Percentiles rank a stretch among this genome's conserved stretches.
Evolutionary conservation across 306 rosid genomes (phyloP).

Genomic region (Medicago lupulina): DNA sequence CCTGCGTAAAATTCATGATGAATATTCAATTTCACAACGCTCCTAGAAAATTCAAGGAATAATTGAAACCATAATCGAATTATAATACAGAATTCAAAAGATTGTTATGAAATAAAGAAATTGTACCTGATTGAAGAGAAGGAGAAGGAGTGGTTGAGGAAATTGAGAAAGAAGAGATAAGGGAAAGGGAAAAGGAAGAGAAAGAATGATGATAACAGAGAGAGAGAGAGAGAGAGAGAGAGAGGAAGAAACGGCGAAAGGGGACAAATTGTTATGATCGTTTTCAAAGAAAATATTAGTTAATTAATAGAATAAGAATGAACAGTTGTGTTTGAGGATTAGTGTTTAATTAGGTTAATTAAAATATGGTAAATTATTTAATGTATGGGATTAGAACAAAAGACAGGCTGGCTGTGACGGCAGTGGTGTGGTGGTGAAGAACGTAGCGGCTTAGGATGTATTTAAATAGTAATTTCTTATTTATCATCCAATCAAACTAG

Average conservation of each 20-base stretch:
- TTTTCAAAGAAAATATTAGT: constrained; percentile 32
- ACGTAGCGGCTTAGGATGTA: constrained; percentile 22
- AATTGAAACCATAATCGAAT: neutral
- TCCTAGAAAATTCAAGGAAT: constrained; percentile 26
- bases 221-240: constrained; percentile 20
- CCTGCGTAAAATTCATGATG: constrained; percentile 25
- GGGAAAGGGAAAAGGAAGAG: constrained; percentile 10
- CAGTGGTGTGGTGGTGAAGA: constrained; percentile 25
- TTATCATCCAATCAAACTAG: constrained; percentile 22
- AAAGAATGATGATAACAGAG: constrained; percentile 52
- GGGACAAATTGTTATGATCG: constrained; percentile 54
- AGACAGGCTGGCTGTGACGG: constrained; percentile 48
- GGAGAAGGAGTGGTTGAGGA: constrained; percentile 25
- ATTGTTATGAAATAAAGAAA: neutral
- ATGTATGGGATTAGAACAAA: constrained; percentile 3
- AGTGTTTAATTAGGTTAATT: neutral
- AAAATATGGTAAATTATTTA: neutral
- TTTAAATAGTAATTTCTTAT: constrained; percentile 8
- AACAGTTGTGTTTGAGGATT: constrained; percentile 27
- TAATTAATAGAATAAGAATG: neutral
- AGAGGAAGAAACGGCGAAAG: constrained; percentile 61
- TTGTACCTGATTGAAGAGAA: constrained; percentile 52
- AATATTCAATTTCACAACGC: neutral
- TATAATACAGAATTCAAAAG: no score
- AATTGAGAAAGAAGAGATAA: constrained; percentile 18